Evolutionary conservation across 495 filamentous ascomycete genomes (phyloP).

Genomic region (Aspergillus sclerotiicarbonarius): DNA sequence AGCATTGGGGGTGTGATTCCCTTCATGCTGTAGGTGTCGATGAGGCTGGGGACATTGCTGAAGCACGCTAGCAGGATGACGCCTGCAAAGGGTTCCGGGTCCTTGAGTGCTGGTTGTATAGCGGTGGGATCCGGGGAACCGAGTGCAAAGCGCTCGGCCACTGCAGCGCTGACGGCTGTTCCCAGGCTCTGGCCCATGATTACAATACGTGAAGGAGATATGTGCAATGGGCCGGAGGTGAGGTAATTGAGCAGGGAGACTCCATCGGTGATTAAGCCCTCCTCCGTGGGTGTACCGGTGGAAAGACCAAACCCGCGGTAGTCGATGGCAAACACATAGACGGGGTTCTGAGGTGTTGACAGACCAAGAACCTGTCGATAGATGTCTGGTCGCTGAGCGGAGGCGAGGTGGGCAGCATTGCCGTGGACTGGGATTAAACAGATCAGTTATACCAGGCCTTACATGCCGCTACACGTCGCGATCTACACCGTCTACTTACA

Average conservation of each 20-base stretch:
- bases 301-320: conserved; percentile 89
- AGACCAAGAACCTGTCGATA: conserved; percentile 41
- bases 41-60: conserved; percentile 65
- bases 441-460: not conserved
- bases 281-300: conserved; percentile 76
- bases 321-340: conserved; percentile 73
- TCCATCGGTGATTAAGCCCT: conserved; percentile 79
- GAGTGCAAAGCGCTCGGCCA: conserved; percentile 64
- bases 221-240: conserved; percentile 37
- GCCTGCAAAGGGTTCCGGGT: conserved; percentile 60
- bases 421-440: conserved; percentile 39
- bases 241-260: conserved; percentile 63
- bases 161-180: conserved; percentile 74
- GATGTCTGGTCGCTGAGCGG: conserved; percentile 40
- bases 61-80: conserved; percentile 79
- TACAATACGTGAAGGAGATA: conserved; percentile 70
- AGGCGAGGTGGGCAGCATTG: conserved; percentile 48
- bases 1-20: conserved; percentile 80
- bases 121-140: conserved; percentile 36
- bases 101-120: conserved; percentile 35
- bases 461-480: not conserved
- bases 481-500: conserved; percentile 37
- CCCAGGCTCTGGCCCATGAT: conserved; percentile 88
- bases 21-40: conserved; percentile 68
- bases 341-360: conserved; percentile 48